Percentiles rank a stretch among this genome's conserved stretches.
phyloP scores from a whole-genome alignment of 129 eudicot genomes.

The Arctium minus region DNA sequence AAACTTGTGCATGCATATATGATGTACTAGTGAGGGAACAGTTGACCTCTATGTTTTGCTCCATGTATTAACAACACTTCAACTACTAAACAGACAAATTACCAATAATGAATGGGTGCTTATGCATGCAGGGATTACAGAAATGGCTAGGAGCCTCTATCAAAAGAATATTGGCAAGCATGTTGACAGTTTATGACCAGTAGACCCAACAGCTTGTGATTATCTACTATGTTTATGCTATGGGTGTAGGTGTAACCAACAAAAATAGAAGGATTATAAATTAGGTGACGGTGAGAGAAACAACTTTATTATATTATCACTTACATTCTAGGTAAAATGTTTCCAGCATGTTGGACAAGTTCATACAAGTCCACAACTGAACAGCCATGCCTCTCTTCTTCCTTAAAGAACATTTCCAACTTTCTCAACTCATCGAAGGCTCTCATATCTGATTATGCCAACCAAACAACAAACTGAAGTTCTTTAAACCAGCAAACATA shows the following conservation, averaged over 20 bases:
- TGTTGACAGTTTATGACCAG: background rate
- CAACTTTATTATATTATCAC: conserved; percentile 17
- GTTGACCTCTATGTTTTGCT: background rate
- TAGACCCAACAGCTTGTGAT: background rate
- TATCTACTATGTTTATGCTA: background rate
- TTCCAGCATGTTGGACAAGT: conserved; percentile 99
- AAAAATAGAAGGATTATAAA: background rate
- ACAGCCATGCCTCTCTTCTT: conserved; percentile 93
- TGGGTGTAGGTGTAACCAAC: conserved; percentile 3
- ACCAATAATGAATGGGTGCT: background rate
- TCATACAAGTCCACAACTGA: conserved; percentile 84
- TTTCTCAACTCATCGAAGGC: conserved; percentile 90
- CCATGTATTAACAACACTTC: background rate
- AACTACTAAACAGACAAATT: background rate
- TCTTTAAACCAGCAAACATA: conserved; percentile 12
- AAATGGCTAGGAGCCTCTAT: background rate
- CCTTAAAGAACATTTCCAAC: conserved; percentile 82
- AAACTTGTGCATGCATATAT: background rate
- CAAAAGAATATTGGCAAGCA: background rate
- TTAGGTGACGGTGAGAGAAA: background rate
- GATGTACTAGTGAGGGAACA: background rate
- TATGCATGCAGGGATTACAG: background rate
- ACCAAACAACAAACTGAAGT: conserved; percentile 13
- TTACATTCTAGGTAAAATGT: conserved; percentile 89
- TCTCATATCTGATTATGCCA: conserved; percentile 75